These are phyloP conservation scores for Phytophthora crassamura DNA, from an alignment of 352 stramenopile species.

Conservation along the genomic window DNA sequence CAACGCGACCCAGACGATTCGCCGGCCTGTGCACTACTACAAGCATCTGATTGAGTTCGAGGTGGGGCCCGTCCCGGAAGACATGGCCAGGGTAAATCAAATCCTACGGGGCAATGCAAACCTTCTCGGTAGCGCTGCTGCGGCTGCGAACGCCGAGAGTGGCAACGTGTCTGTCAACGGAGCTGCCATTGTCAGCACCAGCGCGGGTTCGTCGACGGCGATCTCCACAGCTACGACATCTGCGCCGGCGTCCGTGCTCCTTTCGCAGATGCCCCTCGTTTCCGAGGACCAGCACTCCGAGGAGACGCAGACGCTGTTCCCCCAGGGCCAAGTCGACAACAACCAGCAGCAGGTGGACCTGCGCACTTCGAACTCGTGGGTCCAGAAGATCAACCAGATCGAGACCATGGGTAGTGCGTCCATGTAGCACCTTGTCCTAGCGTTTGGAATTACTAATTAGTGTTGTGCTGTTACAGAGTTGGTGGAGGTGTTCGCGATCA, in stretches of 20 bases:
- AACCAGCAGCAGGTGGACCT: conserved; percentile 96
- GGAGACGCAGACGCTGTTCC: conserved; percentile 60
- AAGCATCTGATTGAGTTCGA: conserved; percentile 86
- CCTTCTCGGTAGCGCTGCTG: conserved; percentile 36
- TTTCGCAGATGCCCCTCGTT: conserved; percentile 90
- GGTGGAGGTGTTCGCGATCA: conserved; percentile 91
- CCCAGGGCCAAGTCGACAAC: conserved; percentile 82
- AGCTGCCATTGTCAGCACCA: conserved; percentile 40
- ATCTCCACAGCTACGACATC: conserved; percentile 19
- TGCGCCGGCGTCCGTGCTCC: conserved; percentile 80
- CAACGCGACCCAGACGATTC: conserved; percentile 97
- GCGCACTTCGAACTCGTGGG: conserved; percentile 92
- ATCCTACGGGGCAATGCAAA: conserved; percentile 63
- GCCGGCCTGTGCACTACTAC: conserved; percentile 94
- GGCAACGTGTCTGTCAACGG: conserved; percentile 16
- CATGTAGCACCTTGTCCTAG: neutral
- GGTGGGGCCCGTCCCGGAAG: conserved; percentile 54
- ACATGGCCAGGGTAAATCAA: conserved; percentile 48
- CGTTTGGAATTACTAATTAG: neutral
- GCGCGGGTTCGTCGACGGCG: conserved; percentile 17
- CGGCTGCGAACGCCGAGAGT: conserved; percentile 4
- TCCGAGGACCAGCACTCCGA: conserved; percentile 85
- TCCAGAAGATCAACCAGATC: conserved; percentile 81
- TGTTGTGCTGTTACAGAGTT: conserved; percentile 50
- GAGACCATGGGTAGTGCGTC: conserved; percentile 63